Base-by-base conservation (phyloP, 2,329 filamentous ascomycete genomes). In the Monilinia vaccinii-corymbosi region DNA sequence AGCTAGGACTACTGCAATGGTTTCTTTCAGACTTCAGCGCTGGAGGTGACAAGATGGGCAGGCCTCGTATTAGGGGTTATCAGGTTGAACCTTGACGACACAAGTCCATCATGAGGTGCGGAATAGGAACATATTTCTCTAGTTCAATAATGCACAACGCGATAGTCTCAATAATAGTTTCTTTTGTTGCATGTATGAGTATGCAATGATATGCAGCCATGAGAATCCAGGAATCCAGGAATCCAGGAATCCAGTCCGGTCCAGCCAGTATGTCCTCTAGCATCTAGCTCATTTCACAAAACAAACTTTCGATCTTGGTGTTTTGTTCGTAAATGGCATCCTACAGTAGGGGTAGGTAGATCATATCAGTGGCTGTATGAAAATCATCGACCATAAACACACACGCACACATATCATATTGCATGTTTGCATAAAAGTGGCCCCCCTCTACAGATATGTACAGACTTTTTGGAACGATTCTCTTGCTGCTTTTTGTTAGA, bases 351-450 rank as follows among this genome's bases (percentile, higher is more conserved):
- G 25, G 25, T 28, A 28, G 25, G 25, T 51, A 51, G 10, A 23
- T 25, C 28, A 21, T 31, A 16, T 25, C 42, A 28, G 36, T 42
- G 36, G 50, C 40, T 32, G 50, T 18, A 13, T 38, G 50, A 42
- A 18, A 42, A 53, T 55, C 51, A 44, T 55, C 50, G 31, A 31
- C 36, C 31, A 9, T 36, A 52, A 42, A n/a, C n/a, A n/a, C n/a
- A n/a, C n/a, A n/a, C n/a, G n/a, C n/a, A n/a, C n/a, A n/a, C 32
- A 23, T 34, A 38, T 51, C 16, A 34, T 25, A 46, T 38, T 53
- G 49, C n/a, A 59, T 60, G 48, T n/a, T 45, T 47, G 46, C 38
- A 52, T 46, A 60, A 60, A 55, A 55, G 57, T 55, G 42, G 49
- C 38, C 28, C 47, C 46, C 44, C 38, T 31, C 21, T 36, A 31